Percentiles rank a stretch among this genome's conserved stretches.
phyloP scores from a whole-genome alignment of 73 alveolate genomes.

The Paramecium sonneborni region DNA sequence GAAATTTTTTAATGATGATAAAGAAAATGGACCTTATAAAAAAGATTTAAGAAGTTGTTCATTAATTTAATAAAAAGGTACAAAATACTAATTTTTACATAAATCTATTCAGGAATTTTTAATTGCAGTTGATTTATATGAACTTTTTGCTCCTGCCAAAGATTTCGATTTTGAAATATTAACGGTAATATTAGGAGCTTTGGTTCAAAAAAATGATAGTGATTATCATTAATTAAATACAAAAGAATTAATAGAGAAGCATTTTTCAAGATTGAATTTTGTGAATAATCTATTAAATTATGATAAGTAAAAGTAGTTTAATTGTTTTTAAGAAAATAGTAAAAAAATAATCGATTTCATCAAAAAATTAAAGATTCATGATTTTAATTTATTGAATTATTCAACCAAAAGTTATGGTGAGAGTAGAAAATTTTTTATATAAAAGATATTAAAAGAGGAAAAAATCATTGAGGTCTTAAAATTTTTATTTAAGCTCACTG shows the following conservation, averaged over 20 bases:
- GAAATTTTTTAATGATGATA: neutral
- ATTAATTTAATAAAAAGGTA: neutral
- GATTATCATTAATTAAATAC: no score
- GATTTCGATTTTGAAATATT: neutral
- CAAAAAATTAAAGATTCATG: neutral
- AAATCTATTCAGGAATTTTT: neutral
- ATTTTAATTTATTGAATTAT: neutral
- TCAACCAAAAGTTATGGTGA: neutral
- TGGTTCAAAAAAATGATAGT: no score
- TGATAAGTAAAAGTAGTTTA: no score
- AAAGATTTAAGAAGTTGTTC: neutral
- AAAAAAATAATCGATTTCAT: no score
- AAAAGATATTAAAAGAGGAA: neutral
- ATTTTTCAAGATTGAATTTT: no score
- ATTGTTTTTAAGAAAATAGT: no score
- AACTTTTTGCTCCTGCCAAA: neutral
- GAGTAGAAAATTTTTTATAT: neutral
- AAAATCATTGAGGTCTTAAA: neutral
- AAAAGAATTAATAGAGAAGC: no score
- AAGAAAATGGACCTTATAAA: neutral
- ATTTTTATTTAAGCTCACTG: neutral
- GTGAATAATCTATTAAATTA: no score
- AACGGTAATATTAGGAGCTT: neutral
- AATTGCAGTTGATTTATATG: neutral
- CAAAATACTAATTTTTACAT: neutral